Base-by-base conservation (phyloP, 768 basidiomycete genomes). In the Russula earlei region DNA sequence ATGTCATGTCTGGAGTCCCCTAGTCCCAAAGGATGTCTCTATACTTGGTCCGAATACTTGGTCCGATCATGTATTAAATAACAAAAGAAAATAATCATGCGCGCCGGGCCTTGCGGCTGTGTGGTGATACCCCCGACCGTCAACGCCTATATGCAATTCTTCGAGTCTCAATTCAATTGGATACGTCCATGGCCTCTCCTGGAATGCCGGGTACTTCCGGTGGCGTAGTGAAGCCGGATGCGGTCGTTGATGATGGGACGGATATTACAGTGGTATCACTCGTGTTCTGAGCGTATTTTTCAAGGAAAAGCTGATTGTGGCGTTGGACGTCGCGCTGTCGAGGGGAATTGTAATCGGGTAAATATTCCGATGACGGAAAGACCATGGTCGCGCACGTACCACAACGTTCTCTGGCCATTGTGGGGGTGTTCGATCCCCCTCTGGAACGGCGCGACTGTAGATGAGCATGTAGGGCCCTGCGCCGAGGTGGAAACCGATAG, bases 381-480 rank as follows among this genome's bases (percentile, higher is more conserved):
- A 4, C 34, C 10, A n/a, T 9, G 24, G 20, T 1, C 8, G 19
- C 27, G 3, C 20, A 56, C 66, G 37, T 20, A 70, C 71, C 60
- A 70, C 69, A 52, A 69, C 27, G 12, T 46, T 17, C 9, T 67
- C 65, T 6, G 67, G 70, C 69, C 71, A 72, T 7, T 61, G 62
- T 17, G 63, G 44, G 1, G 60, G 64, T 22, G 45, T 55, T 37
- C 63, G 66, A 33, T 63, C 62, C 12, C 58, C 61, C 11, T 62
- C 66, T 7, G 69, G 58, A 2, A 71, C 22, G 2, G 65, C 68
- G 15, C 70, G 73, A 33, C 76, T 77, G 68, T 91, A 91, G 34
- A 91, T 67, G n/a, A 91, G 70, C 63, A 91, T 68, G 67, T 85
- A 89, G 0, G 89, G 87, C 1, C 89, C 89, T 19, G 85, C 85